phyloP scores from a whole-genome alignment of 495 filamentous ascomycete species.

The Cercophora sp. region DNA sequence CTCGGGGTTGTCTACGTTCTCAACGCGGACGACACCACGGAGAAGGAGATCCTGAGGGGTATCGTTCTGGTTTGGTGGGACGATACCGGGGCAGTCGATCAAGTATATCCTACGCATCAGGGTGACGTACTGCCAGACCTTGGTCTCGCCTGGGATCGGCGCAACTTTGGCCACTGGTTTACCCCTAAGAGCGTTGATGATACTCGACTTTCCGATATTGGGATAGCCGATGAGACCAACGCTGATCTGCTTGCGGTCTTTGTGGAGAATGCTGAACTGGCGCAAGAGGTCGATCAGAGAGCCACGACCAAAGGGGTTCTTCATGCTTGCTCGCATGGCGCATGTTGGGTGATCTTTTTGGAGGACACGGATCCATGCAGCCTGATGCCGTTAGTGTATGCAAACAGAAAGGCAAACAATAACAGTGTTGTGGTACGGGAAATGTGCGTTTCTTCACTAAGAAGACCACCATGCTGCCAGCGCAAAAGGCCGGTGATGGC shows the following conservation, averaged over 20 bases:
- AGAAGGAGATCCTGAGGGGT: constrained; percentile 86
- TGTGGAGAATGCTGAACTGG: constrained; percentile 91
- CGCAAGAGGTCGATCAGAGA: constrained; percentile 67
- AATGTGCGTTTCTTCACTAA: constrained; percentile 99
- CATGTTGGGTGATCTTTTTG: constrained; percentile 79
- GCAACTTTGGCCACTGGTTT: constrained; percentile 93
- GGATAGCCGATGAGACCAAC: constrained; percentile 81
- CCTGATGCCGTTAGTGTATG: constrained; percentile 23
- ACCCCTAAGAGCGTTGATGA: constrained; percentile 87
- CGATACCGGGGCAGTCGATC: constrained; percentile 95
- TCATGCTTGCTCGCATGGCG: constrained; percentile 88
- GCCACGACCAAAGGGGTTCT: constrained; percentile 74
- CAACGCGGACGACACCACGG: constrained; percentile 84
- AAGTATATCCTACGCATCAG: constrained; percentile 96
- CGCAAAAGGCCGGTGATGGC: constrained; percentile 45
- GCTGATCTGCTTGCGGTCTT: constrained; percentile 85
- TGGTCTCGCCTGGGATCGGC: constrained; percentile 94
- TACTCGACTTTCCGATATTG: constrained; percentile 77
- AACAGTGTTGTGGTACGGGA: constrained; percentile 15
- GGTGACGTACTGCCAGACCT: constrained; percentile 89
- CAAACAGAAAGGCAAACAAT: constrained; percentile 3
- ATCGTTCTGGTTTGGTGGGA: constrained; percentile 80
- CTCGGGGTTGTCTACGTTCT: constrained; percentile 91
- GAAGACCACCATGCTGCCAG: constrained; percentile 69
- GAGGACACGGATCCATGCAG: constrained; percentile 30